A percentile compares a stretch with the other conserved stretches of the same genome.
These are phyloP conservation scores for Trypanosomatidae sp. DNA, from an alignment of 208 protist genomes.

Conservation along the genomic window DNA sequence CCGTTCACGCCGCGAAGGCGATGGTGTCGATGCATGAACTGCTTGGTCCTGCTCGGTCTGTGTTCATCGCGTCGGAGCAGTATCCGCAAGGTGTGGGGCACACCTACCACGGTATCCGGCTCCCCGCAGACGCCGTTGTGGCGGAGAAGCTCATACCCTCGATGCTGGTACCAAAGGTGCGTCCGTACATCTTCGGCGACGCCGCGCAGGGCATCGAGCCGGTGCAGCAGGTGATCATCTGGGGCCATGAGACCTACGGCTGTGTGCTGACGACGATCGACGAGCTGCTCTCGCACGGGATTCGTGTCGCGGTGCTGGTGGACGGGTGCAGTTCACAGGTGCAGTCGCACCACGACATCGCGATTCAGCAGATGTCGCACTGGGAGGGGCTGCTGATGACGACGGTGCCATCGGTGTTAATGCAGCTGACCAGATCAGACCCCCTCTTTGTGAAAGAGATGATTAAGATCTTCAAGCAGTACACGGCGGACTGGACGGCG, in stretches of 20 bases:
- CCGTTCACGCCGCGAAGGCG: slow-evolving; percentile 49
- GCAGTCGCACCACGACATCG: slow-evolving; percentile 26
- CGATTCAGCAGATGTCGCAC: slow-evolving; percentile 35
- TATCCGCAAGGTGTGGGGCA: slow-evolving; percentile 44
- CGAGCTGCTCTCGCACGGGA: slow-evolving; percentile 50
- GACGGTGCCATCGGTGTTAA: slow-evolving; percentile 19
- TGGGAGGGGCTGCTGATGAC: slow-evolving; percentile 46
- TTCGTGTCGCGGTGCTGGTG: slow-evolving; percentile 52
- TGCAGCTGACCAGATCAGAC: slow-evolving; percentile 43
- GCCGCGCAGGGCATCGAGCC: slow-evolving; percentile 25
- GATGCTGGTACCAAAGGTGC: slow-evolving; percentile 48
- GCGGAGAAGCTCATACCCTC: slow-evolving; percentile 49
- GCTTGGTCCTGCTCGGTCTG: slow-evolving; percentile 26
- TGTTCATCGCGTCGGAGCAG: slow-evolving; percentile 59
- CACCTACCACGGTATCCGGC: slow-evolving; percentile 30
- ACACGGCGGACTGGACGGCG: slow-evolving; percentile 5
- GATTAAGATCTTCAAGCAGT: slow-evolving; percentile 23
- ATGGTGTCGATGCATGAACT: slow-evolving; percentile 37
- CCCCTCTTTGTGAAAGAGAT: slow-evolving; percentile 26
- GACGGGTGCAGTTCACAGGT: slow-evolving; percentile 51
- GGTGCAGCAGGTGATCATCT: slow-evolving; percentile 73
- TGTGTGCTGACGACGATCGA: slow-evolving; percentile 69
- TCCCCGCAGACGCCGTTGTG: slow-evolving; percentile 34
- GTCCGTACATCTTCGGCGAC: slow-evolving; percentile 36
- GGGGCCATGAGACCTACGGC: slow-evolving; percentile 73